A percentile compares a stretch with the other conserved stretches of the same genome.
Evolutionary conservation across 768 basidiomycete species (phyloP).

Genomic region (Russula brevipes): DNA sequence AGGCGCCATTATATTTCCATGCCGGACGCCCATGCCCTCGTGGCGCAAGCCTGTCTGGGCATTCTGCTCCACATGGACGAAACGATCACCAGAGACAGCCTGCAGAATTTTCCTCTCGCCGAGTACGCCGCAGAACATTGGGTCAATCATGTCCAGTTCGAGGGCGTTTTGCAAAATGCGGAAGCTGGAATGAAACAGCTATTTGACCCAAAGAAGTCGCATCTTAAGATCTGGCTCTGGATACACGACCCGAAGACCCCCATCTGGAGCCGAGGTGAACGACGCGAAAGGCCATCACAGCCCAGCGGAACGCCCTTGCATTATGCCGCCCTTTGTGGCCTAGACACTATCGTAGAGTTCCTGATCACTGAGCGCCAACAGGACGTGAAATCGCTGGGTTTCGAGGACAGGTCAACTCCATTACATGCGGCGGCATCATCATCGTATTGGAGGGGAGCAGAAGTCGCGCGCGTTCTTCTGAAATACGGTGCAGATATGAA

Average conservation of each 20-base stretch:
- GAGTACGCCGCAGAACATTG: background rate
- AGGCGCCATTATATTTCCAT: background rate
- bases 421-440: background rate
- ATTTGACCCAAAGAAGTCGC: background rate
- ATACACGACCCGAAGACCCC: background rate
- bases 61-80: background rate
- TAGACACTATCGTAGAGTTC: background rate
- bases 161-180: background rate
- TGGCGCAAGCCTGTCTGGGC: background rate
- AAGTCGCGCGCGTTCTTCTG: background rate
- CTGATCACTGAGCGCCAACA: background rate
- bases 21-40: background rate
- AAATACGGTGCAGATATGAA: background rate
- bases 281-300: background rate
- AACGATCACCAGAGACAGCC: background rate
- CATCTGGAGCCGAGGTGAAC: background rate
- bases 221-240: background rate
- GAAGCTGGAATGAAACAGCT: background rate
- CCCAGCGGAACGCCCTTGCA: background rate
- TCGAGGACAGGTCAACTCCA: background rate
- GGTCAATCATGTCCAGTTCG: background rate
- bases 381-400: background rate
- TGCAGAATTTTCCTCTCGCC: background rate
- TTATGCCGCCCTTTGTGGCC: background rate
- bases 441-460: no score